Conservation (phyloP, 2,329 filamentous ascomycete genomes). For the Aspergillus candidus region DNA sequence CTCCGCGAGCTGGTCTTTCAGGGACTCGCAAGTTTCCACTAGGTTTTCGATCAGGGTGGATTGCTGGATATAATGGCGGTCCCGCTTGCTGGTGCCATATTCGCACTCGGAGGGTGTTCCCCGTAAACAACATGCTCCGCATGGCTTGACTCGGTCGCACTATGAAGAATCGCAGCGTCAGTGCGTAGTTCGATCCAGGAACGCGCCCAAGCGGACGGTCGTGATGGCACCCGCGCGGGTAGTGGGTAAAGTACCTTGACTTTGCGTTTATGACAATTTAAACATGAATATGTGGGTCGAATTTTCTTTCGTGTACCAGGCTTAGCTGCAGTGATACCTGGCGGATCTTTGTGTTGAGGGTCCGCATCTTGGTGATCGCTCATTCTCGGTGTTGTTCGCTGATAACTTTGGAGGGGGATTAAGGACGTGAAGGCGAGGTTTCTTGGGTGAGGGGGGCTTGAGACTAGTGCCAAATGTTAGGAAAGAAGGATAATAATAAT, state of each 20-base stretch:
- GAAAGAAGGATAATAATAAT: too few species aligned
- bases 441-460: neutral
- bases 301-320: conserved; percentile 18
- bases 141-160: conserved; percentile 29
- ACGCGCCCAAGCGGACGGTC: neutral
- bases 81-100: conserved; percentile 25
- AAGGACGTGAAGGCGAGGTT: neutral
- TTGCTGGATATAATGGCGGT: conserved; percentile 26
- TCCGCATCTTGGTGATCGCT: conserved; percentile 1
- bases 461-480: too few species aligned
- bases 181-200: neutral
- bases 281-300: conserved; percentile 26
- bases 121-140: conserved; percentile 25
- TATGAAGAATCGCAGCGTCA: conserved; percentile 1
- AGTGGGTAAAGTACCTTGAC: conserved; percentile 21
- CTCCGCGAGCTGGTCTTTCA: conserved; percentile 18
- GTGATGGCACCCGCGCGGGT: neutral
- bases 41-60: conserved; percentile 23
- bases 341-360: neutral
- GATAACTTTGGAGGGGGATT: neutral
- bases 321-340: conserved; percentile 3
- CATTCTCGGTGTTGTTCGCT: conserved; percentile 3
- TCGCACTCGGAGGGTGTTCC: conserved; percentile 27
- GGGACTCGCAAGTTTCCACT: conserved; percentile 14
- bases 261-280: conserved; percentile 28